phyloP scores from a whole-genome alignment of 2,329 filamentous ascomycete species.

The Fusarium miscanthi region DNA sequence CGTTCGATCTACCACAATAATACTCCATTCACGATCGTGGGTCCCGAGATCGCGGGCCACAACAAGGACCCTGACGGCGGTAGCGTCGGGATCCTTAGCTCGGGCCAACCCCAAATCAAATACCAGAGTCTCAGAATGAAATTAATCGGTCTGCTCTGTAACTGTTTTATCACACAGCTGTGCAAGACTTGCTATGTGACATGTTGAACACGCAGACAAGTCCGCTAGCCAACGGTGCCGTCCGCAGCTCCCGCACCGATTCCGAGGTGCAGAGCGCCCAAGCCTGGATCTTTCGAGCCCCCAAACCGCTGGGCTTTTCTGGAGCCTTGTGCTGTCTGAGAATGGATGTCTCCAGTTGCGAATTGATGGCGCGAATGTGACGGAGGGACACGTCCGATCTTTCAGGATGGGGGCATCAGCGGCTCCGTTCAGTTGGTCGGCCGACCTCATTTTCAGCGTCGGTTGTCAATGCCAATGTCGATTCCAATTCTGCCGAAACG shows the following conservation, averaged over 20 bases:
- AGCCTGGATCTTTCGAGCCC: background rate
- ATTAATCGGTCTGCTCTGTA: background rate
- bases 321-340: slow-evolving; percentile 1
- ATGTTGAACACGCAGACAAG: slow-evolving; percentile 12
- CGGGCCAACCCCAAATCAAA: slow-evolving; percentile 4
- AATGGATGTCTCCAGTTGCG: slow-evolving; percentile 6
- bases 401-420: slow-evolving; percentile 4
- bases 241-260: slow-evolving; percentile 20
- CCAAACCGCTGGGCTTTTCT: slow-evolving; percentile 4
- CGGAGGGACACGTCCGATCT: background rate
- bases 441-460: background rate
- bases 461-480: background rate
- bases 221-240: slow-evolving; percentile 20
- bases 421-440: slow-evolving; percentile 4
- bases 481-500: background rate
- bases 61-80: slow-evolving; percentile 38
- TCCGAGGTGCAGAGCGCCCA: slow-evolving; percentile 6
- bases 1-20: slow-evolving; percentile 29
- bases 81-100: slow-evolving; percentile 39
- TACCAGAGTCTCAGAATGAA: background rate
- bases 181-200: slow-evolving; percentile 1
- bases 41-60: slow-evolving; percentile 39
- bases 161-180: background rate
- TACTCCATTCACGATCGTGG: slow-evolving; percentile 38
- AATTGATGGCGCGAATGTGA: slow-evolving; percentile 34